phyloP scores from a whole-genome alignment of 2,329 filamentous ascomycete species.

The Sclerotinia sclerotiorum region DNA sequence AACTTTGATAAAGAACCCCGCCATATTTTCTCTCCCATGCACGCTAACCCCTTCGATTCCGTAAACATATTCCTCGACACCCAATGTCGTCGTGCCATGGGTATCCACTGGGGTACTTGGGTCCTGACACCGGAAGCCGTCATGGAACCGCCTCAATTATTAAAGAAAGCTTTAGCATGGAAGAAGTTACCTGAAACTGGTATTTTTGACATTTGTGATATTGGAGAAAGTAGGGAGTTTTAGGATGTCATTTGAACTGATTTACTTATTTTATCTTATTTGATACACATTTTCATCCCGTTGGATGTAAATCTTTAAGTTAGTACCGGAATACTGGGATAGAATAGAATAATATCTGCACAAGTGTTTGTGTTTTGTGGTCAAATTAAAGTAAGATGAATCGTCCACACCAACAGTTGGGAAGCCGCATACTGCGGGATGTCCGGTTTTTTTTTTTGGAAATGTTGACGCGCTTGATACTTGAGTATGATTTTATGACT shows the following conservation, averaged over 20 bases:
- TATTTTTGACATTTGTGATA: conserved; percentile 77
- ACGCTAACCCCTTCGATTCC: conserved; percentile 81
- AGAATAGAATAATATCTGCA: background rate
- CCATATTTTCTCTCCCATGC: conserved; percentile 72
- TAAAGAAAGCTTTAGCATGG: conserved; percentile 69
- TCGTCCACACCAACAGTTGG: background rate
- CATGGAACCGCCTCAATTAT: conserved; percentile 71
- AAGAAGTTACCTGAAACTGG: conserved; percentile 69
- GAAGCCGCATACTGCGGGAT: background rate
- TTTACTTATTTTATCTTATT: no score
- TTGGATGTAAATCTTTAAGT: background rate
- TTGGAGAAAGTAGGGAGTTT: conserved; percentile 81
- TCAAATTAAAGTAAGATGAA: background rate
- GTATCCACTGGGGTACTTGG: conserved; percentile 82
- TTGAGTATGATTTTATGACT: background rate
- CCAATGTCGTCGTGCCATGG: conserved; percentile 72
- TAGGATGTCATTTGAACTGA: conserved; percentile 40
- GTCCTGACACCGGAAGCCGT: conserved; percentile 73
- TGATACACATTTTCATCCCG: background rate
- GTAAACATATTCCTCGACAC: conserved; percentile 90
- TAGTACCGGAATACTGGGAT: background rate
- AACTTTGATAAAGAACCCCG: conserved; percentile 51
- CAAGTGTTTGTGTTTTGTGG: background rate
- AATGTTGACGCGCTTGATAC: no score
- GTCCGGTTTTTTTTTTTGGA: background rate